Base-by-base conservation (phyloP, 805 yeast species). In the Lachancea kluyveri region DNA sequence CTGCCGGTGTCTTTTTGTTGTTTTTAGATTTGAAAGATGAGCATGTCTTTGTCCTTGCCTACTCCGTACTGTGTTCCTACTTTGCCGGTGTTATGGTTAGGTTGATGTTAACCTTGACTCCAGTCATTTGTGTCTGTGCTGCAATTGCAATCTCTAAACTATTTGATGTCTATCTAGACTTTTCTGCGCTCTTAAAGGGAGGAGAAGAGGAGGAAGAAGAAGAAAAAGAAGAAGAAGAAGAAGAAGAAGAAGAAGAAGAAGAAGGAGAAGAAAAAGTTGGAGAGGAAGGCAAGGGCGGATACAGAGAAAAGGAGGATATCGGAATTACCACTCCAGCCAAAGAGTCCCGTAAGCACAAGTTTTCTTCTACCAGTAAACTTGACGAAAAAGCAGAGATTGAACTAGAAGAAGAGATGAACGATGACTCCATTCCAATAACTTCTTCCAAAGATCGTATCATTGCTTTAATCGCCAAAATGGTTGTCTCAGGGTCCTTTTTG, bases 1-100 rank as follows among this genome's bases (percentile, higher is more conserved):
- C 99, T 32, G 96, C 88, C 5, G 99, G 98, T 42, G 81, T 94
- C 30, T 92, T 83, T 64, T 62, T 92, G 45, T 71, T 90, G 46
- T 83, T 92, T 73, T 83, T 83, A 59, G 96, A 92, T 39, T 68
- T 92, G 53, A 72, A 77, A 34, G 84, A 92, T 56, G 96, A 88
- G 64, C 95, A 90, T 46, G 83, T 92, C 23, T 94, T 94, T 58
- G 77, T 94, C 40, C 79, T 92, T 47, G 85, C 87, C 32, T 92
- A 92, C 62, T 71, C 88, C 15, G 94, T 94, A n/a, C 69, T 94
- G 42, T 92, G 92, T 50, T 83, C 96, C 6, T 92, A 92, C 61
- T 92, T 92, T 62, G 96, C 98, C 2, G 99, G 98, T 56, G 99
- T 92, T 35, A 92, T 92, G 98, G 92, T 92, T 37, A 83, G 99